Conservation (phyloP, 2,329 filamentous ascomycete genomes). For the Cordyceps militaris region DNA sequence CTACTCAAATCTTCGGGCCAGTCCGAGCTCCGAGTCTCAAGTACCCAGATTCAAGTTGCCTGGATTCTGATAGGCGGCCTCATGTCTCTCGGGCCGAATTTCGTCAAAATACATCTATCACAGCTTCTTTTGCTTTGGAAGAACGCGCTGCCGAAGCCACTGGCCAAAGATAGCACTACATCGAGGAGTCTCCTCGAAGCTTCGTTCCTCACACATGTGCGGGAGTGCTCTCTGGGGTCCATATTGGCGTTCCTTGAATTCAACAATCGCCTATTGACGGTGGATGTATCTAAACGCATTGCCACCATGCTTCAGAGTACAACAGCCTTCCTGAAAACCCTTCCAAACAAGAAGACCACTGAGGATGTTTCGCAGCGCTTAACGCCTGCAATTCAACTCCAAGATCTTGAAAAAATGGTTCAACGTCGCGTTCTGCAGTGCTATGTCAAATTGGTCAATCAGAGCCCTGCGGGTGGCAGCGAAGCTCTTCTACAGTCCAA, state of each 20-base stretch:
- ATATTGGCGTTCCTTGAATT: slow-evolving; percentile 89
- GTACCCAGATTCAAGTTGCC: slow-evolving; percentile 92
- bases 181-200: slow-evolving; percentile 80
- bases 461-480: slow-evolving; percentile 76
- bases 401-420: slow-evolving; percentile 89
- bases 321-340: slow-evolving; percentile 74
- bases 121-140: slow-evolving; percentile 94
- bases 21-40: slow-evolving; percentile 82
- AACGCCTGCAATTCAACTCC: slow-evolving; percentile 76
- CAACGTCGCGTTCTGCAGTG: slow-evolving; percentile 89
- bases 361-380: slow-evolving; percentile 82
- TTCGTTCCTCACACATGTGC: slow-evolving; percentile 87
- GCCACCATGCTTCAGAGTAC: slow-evolving; percentile 94
- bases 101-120: slow-evolving; percentile 96
- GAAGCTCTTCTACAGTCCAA: slow-evolving; percentile 89
- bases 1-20: slow-evolving; percentile 87
- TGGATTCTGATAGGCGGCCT: slow-evolving; percentile 96
- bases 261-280: slow-evolving; percentile 83
- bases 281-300: slow-evolving; percentile 89
- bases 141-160: slow-evolving; percentile 87
- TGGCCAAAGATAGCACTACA: slow-evolving; percentile 85
- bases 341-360: slow-evolving; percentile 75
- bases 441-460: slow-evolving; percentile 83
- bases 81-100: slow-evolving; percentile 94
- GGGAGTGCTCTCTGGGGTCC: slow-evolving; percentile 87